Evolutionary conservation across 805 yeast species (phyloP), one percentile per base, ranked within the genome.

Genomic region (Tetrapisispora arboricola): DNA sequence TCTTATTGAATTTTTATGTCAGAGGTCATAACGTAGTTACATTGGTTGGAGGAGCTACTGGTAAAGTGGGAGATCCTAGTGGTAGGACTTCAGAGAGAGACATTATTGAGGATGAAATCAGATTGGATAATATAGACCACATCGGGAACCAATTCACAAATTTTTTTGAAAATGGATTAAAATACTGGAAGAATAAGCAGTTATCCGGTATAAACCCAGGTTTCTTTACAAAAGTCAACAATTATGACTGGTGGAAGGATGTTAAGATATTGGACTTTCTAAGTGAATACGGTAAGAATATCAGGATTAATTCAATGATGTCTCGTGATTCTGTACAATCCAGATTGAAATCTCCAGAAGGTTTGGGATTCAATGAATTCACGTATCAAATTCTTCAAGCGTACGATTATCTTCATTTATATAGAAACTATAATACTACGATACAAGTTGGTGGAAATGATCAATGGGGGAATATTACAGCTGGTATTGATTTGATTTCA

Each of bases 381-480:
- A 74, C 95, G 1, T 92, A 92, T 60, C 98, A 92, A 56, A 67
- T 90, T 16, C 64, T 92, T 42, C 98, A 92, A 61, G 97, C 96
- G 0, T 92, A 76, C 58, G 98, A 92, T 57, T 92, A 86, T 56
- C 86, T 81, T 71, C 86, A 88, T 55, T 64, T 92, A 43, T 77
- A 76, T 65, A 71, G 70, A 29, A 58, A 72, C 13, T 62, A 74
- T 28, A 61, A 67, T 3, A 88, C 88, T 32, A 68, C 70, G 32
- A 62, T 87, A 12, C 97, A 92, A 64, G 78, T 84, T 27, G 98
- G 98, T 19, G 98, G 98, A 6, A 87, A 84, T 56, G 98, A 92
- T 58, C 98, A 92, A 62, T 92, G 96, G 87, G 98, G 98, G 1
- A 92, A 92, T 54, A 92, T 92, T 44, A 85, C 94, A 2, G 96